Evolutionary conservation across 139 green algal genomes (phyloP).

Genomic region (Picochlorum sp.): DNA sequence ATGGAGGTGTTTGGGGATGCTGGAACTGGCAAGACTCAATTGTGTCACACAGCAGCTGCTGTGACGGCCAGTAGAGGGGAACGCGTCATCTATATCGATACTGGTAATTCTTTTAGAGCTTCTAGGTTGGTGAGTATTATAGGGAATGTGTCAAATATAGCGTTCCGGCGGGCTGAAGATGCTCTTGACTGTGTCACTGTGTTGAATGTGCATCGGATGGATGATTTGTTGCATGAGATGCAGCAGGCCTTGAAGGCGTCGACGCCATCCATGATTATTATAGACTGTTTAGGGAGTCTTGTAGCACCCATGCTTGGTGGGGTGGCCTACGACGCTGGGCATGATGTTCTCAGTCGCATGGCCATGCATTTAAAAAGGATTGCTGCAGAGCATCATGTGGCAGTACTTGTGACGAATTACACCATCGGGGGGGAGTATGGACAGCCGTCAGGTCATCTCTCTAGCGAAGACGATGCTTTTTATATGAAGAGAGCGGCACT

Average conservation of each 20-base stretch:
- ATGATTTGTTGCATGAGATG: too few relatives aligned
- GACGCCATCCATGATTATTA: conserved; percentile 9
- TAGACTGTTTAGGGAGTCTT: conserved; percentile 19
- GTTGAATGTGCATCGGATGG: not conserved
- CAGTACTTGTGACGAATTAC: conserved; percentile 26
- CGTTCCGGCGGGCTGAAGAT: not conserved
- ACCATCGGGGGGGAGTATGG: conserved; percentile 13
- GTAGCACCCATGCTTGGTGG: conserved; percentile 14
- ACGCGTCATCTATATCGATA: conserved; percentile 26
- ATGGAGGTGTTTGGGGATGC: conserved; percentile 25
- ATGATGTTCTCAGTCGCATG: conserved; percentile 16
- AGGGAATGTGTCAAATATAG: not conserved
- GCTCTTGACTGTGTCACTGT: conserved; percentile 13
- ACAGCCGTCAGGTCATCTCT: not conserved
- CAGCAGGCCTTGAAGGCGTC: not conserved
- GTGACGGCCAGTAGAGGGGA: not conserved
- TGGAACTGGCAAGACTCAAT: conserved; percentile 31
- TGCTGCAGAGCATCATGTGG: conserved; percentile 2
- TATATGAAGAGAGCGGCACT: conserved; percentile 13
- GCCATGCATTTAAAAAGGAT: conserved; percentile 6
- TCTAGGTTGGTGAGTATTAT: conserved; percentile 7
- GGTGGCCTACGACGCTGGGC: conserved; percentile 12
- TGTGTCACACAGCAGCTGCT: conserved; percentile 20
- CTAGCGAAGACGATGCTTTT: conserved; percentile 13
- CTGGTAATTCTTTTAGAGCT: conserved; percentile 18